Evolutionary conservation across 148 eudicot species (phyloP).

Genomic region (Beta vulgaris): DNA sequence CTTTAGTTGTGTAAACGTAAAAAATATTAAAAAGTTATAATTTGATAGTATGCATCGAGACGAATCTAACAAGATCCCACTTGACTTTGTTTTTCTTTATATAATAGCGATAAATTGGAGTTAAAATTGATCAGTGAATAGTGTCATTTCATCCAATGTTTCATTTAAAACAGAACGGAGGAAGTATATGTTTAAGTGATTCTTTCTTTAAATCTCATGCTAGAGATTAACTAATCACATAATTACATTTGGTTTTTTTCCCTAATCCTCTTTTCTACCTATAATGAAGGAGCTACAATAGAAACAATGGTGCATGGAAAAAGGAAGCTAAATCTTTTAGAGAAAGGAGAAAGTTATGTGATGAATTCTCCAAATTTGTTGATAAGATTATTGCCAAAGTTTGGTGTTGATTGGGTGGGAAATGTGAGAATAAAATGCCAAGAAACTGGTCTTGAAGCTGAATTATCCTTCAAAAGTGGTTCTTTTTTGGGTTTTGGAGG

Average conservation of each 20-base stretch:
- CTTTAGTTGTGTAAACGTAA: no score
- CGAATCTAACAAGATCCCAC: no score
- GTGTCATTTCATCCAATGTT: no score
- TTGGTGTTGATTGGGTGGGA: conserved; percentile 69
- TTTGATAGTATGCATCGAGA: no score
- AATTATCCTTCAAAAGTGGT: conserved; percentile 43
- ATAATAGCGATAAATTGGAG: no score
- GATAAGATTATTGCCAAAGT: conserved; percentile 64
- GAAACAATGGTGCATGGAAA: conserved; percentile 56
- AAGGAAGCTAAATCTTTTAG: conserved; percentile 45
- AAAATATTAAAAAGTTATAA: no score
- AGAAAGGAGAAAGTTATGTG: conserved; percentile 56
- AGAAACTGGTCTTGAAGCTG: conserved; percentile 68
- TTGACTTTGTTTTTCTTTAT: no score
- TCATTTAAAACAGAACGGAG: no score
- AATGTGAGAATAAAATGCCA: conserved; percentile 52
- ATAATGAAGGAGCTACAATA: conserved; percentile 48
- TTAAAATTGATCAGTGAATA: no score
- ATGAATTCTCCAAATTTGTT: conserved; percentile 62
- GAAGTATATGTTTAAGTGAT: no score
- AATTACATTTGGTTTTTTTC: not conserved
- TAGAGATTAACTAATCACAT: no score
- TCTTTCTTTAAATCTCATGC: no score
- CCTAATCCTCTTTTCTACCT: not conserved
- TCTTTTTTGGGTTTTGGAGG: conserved; percentile 46